Evolutionary conservation across 1,284 basidiomycete species (phyloP).

Genomic region (Leccinum subfulvum): DNA sequence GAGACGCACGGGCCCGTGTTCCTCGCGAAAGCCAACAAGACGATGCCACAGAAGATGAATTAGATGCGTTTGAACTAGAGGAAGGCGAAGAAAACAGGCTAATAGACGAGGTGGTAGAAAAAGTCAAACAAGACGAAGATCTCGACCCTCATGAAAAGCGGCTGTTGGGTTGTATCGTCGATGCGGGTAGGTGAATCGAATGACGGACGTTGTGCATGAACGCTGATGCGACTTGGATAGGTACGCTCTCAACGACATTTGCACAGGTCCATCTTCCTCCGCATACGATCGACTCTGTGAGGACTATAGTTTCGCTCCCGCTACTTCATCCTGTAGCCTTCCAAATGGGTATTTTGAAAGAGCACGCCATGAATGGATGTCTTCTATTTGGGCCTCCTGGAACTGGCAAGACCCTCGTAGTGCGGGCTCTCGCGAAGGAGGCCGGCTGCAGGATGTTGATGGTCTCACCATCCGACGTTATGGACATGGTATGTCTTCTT

Average conservation of each 20-base stretch:
- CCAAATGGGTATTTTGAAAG: conserved; percentile 86
- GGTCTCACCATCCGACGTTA: conserved; percentile 80
- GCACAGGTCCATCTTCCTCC: conserved; percentile 83
- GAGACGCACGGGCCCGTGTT: conserved; percentile 46
- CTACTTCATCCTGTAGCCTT: conserved; percentile 89
- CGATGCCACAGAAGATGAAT: conserved; percentile 40
- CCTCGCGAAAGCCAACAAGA: conserved; percentile 39
- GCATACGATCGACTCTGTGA: conserved; percentile 83
- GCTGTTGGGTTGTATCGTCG: conserved; percentile 80
- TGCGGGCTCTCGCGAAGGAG: conserved; percentile 88
- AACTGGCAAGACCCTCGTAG: conserved; percentile 88
- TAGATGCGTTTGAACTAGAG: conserved; percentile 31
- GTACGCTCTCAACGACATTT: conserved; percentile 78
- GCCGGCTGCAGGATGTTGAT: conserved; percentile 88
- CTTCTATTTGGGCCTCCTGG: conserved; percentile 90
- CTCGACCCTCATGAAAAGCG: conserved; percentile 77
- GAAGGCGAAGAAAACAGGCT: conserved; percentile 36
- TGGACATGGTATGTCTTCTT: conserved; percentile 72
- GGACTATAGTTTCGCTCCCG: conserved; percentile 89
- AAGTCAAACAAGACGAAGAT: conserved; percentile 69
- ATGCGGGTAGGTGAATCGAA: conserved; percentile 54
- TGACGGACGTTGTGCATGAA: not conserved
- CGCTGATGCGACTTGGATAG: conserved; percentile 36
- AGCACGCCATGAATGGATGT: conserved; percentile 86
- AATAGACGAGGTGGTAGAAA: conserved; percentile 71